Evolutionary conservation across 805 yeast genomes (phyloP), one percentile per base, ranked within the genome.

Genomic region (Schwanniomyces yamadae): DNA sequence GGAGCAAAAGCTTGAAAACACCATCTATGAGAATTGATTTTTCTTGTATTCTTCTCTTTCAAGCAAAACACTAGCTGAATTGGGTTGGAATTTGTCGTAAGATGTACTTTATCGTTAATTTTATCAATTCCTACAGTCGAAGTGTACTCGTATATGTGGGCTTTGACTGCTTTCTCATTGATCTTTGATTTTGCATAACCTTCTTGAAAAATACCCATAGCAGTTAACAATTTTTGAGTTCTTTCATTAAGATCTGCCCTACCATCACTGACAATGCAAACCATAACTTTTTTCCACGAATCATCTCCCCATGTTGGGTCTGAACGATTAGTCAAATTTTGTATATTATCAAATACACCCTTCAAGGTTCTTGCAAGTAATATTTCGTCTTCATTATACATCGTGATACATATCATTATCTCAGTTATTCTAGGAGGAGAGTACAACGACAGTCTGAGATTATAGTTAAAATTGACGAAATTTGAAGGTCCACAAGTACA

Each of bases 21-120:
- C 99, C 99, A 91, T 50, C 97, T 75, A 63, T 91, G 99, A 3
- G 96, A 88, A 60, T 91, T 91, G 58, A 91, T 91, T 54, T 91
- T 91, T 55, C 84, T 81, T 47, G 84, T 80, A 59, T 91, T 91
- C 53, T 81, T 79, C 54, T 91, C 98, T 55, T 91, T 91, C 51
- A 91, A 65, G 51, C 96, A 91, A 58, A 90, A 90, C 17, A 91
- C 59, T 61, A 93, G 67, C 59, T 91, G 98, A 8, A 89, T 83
- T 0, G 99, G 99, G 15, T 73, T 72, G 41, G 75, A 67, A 40
- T 80, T 84, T 2, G 88, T 73, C 0, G 79, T 75, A 28, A 91
- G 64, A 50, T 82, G 82, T 28, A 90, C 82, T 10, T 73, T 72
- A 35, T 77, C 77, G 31, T 79, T 78, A 12, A 85, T 79, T 26